phyloP scores from a whole-genome alignment of 2,329 filamentous ascomycete species.

The Magnaporthiopsis rhizophila region DNA sequence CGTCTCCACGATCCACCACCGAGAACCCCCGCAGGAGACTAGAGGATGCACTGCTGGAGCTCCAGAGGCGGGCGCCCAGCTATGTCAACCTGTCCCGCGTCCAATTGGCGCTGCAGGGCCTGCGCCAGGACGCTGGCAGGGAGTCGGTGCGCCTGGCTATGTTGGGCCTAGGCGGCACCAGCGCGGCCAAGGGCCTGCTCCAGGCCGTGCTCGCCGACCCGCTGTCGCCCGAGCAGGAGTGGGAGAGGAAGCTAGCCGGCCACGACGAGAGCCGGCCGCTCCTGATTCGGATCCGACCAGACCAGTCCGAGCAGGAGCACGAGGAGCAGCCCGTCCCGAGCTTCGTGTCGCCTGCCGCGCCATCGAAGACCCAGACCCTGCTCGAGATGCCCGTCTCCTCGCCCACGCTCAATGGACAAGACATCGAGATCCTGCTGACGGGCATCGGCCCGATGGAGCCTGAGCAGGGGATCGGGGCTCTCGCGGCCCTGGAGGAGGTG shows the following conservation, averaged over 20 bases:
- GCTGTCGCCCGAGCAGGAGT: conserved; percentile 50
- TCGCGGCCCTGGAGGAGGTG: conserved; percentile 48
- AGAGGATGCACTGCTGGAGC: conserved; percentile 46
- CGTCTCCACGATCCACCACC: conserved; percentile 8
- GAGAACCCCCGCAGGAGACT: conserved; percentile 42
- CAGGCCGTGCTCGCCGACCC: conserved; percentile 65
- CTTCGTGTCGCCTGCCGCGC: conserved; percentile 21
- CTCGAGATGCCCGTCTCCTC: conserved; percentile 56
- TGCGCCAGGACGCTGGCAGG: conserved; percentile 46
- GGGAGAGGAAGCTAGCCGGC: conserved; percentile 55
- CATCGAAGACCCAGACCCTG: conserved; percentile 33
- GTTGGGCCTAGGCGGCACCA: conserved; percentile 34
- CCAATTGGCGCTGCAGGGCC: conserved; percentile 61
- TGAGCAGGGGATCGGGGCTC: conserved; percentile 23
- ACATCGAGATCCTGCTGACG: conserved; percentile 56
- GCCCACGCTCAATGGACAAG: conserved; percentile 49
- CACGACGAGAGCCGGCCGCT: conserved; percentile 48
- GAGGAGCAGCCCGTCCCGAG: conserved; percentile 11
- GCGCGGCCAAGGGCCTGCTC: conserved; percentile 56
- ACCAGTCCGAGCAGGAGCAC: conserved; percentile 23
- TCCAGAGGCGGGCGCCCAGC: conserved; percentile 53
- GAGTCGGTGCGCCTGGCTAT: conserved; percentile 54
- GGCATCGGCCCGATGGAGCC: conserved; percentile 37
- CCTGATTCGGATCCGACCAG: conserved; percentile 46
- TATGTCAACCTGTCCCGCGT: conserved; percentile 62